Base-by-base conservation (phyloP, 23 red algal genomes). In the Chondrus crispus region DNA sequence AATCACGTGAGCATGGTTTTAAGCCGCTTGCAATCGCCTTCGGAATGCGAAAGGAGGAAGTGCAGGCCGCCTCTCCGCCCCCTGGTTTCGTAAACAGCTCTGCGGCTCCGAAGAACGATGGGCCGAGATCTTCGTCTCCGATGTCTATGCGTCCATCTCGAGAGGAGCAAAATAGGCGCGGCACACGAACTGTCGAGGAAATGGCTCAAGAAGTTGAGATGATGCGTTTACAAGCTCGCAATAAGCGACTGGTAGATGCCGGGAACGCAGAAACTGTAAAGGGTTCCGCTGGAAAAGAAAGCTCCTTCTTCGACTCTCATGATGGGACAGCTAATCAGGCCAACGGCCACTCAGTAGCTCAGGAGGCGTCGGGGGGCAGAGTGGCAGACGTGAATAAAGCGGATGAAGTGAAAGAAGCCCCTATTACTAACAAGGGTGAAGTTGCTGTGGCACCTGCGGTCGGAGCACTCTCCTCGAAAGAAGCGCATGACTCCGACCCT, bases 181-280 rank as follows among this genome's bases (percentile, higher is more conserved):
- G 32, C 36, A 57, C 42, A 12, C 84, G 82, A 2, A 88, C 81
- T 6, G 54, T 81, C 12, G 92, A 87, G 22, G 82, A 88, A 74
- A 51, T 94, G 81, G 92, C 92, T n/a, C 53, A 94, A 45, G 92
- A 94, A 50, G 92, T 94, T 2, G 92, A 94, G 80, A 87, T 71
- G 64, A 94, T 94, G 82, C 92, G 92, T 58, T 62, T 94, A 5
- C 73, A 94, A 45, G 82, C 82, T 48, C 82, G 82, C 12, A 88
- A 76, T 13, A 81, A 88, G 13, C 19, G 54, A 22, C 53, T 48
- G 29, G 87, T 62, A 7, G 45, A 78, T 12, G 43, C n/a, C 1
- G 19, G 10, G 29, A 30, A 29, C 28, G 28, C 6, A 10, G 33
- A 69, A 5, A 47, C 50, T 19, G 74, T 45, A 46, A 46, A 66